Percentiles rank a stretch among this genome's conserved stretches.
These are phyloP conservation scores for Leishmania turanica DNA, from an alignment of 208 protist genomes.

Conservation along the genomic window DNA sequence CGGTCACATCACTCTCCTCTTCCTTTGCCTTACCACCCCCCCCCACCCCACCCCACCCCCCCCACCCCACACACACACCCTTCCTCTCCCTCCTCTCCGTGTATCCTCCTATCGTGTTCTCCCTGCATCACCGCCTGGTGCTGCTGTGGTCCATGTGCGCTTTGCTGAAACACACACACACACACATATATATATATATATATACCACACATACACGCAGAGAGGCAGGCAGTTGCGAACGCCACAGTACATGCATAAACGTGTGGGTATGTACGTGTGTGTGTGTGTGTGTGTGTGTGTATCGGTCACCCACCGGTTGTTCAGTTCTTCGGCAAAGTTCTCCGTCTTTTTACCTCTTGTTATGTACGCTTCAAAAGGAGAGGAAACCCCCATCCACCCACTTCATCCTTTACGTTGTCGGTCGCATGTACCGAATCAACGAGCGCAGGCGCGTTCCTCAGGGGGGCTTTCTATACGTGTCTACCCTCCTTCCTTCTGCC, in stretches of 20 bases:
- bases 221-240: neutral
- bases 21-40: neutral
- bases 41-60: neutral
- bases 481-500: neutral
- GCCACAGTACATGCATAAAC: neutral
- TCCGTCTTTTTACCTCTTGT: conserved; percentile 6
- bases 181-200: neutral
- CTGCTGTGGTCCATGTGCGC: neutral
- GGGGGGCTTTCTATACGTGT: neutral
- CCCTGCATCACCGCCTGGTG: neutral
- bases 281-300: conserved; percentile 10
- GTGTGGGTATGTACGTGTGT: neutral
- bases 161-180: neutral
- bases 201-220: neutral
- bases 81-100: neutral
- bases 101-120: neutral
- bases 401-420: neutral
- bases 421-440: neutral
- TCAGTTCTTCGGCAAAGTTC: neutral
- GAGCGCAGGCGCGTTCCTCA: neutral
- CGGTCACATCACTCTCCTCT: neutral
- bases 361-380: neutral
- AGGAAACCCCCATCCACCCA: neutral
- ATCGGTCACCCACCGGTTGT: neutral
- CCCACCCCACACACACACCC: neutral